Evolutionary conservation across 371 early-diverging fungal species (phyloP), one percentile per base, ranked within the genome.

Genomic region (Enteropsectra breve): DNA sequence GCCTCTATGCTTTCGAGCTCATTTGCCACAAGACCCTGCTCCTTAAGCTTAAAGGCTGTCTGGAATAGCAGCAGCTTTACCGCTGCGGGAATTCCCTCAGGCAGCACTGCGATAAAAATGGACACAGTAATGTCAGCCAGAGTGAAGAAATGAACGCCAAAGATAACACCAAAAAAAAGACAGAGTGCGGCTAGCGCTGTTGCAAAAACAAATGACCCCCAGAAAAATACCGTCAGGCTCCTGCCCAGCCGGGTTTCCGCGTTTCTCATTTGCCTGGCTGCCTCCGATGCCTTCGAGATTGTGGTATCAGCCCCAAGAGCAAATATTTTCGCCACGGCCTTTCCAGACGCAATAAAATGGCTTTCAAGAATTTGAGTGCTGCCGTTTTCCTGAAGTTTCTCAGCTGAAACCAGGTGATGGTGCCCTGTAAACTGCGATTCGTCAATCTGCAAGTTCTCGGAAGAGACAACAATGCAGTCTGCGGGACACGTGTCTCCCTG

Each of bases 341-440:
- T 88, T 56, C 93, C 91, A 63, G 0, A 82, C 84, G 47, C 92
- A 74, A 70, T 92, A 92, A 47, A 84, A 84, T 0, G 92, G 90
- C 62, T 93, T 91, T 48, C 91, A 83, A 11, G 89, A 87, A 73
- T 84, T 89, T 69, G 82, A 76, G 87, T 21, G 49, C 61, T 0
- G 78, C 62, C 15, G 80, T 78, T 69, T 89, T 90, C 34, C 80
- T 61, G 2, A 86, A 0, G 47, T 43, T 91, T 86, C 74, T 85
- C 85, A 54, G 5, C 11, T 8, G 4, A 8, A 75, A 90, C 91
- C 11, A 92, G 90, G 47, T 91, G 92, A 0, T 89, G 82, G 77
- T 92, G 91, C 60, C 92, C 93, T 0, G 91, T 92, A 45, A 92
- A 75, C n/a, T 88, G 88, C 5, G 92, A 91, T 82, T 90, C 91